Evolutionary conservation across 331 rosid genomes (phyloP).

Genomic region (Rhamnella rubrinervis): DNA sequence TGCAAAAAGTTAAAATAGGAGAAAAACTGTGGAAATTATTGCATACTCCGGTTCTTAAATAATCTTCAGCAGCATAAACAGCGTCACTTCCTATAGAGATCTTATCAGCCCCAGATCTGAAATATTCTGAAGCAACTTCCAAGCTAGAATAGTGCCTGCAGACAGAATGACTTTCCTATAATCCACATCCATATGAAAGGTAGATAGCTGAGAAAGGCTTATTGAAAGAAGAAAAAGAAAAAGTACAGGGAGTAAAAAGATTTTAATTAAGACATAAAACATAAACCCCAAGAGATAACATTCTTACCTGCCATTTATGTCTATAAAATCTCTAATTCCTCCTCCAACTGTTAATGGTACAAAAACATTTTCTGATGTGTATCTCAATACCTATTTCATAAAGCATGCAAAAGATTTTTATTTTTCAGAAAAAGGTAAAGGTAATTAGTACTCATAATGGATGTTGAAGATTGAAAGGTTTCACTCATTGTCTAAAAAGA

Average conservation of each 20-base stretch:
- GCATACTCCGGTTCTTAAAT: conserved; percentile 79
- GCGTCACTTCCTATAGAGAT: conserved; percentile 98
- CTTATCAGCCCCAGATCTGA: conserved; percentile 98
- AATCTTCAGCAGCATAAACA: conserved; percentile 93
- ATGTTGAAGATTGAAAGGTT: not conserved
- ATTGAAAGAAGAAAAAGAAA: not conserved
- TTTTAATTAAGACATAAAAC: too few species aligned
- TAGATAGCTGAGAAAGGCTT: not conserved
- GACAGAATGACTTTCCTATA: conserved; percentile 13
- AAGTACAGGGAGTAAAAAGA: too few species aligned
- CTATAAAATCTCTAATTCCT: conserved; percentile 94
- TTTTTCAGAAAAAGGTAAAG: not conserved
- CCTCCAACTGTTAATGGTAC: conserved; percentile 98
- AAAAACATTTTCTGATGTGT: conserved; percentile 88
- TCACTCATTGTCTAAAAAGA: not conserved
- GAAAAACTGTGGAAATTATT: conserved; percentile 12
- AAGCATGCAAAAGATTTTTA: conserved; percentile 13
- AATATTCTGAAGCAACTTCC: conserved; percentile 97
- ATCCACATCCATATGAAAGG: not conserved
- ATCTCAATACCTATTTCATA: conserved; percentile 69
- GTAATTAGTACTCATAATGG: not conserved
- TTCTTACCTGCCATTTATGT: conserved; percentile 79
- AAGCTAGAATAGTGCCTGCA: conserved; percentile 89
- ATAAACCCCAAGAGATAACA: not conserved
- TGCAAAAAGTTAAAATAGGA: conserved; percentile 11